A percentile compares a stretch with the other conserved stretches of the same genome.
Conservation (phyloP, 2,329 filamentous ascomycete species). For the Exophiala viscosa region DNA sequence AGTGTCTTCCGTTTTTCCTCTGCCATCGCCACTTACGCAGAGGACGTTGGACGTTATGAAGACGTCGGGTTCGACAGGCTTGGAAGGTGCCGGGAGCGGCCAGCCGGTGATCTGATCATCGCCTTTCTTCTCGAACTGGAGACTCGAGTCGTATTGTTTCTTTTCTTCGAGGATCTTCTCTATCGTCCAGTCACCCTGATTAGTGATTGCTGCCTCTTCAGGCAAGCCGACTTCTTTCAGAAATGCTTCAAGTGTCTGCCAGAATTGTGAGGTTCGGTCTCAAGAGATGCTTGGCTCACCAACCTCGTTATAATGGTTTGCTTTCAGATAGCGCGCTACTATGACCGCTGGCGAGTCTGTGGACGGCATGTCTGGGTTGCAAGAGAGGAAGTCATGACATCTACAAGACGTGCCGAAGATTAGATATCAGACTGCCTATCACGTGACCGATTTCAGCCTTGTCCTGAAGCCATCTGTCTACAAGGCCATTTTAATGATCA, state of each 20-base stretch:
- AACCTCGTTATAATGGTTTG: slow-evolving; percentile 39
- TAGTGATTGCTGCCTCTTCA: slow-evolving; percentile 44
- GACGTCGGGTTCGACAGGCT: slow-evolving; percentile 21
- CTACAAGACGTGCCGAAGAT: not conserved
- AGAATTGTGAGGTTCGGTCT: not conserved
- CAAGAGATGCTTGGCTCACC: not conserved
- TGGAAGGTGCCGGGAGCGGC: slow-evolving; percentile 38
- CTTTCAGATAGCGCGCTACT: slow-evolving; percentile 43
- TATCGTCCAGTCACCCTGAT: slow-evolving; percentile 49
- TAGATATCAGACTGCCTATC: not conserved
- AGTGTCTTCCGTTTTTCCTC: slow-evolving; percentile 1
- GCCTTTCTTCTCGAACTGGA: slow-evolving; percentile 55
- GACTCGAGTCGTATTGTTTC: slow-evolving; percentile 53
- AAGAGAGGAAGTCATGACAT: not conserved
- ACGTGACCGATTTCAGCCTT: not conserved
- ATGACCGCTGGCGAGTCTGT: slow-evolving; percentile 31
- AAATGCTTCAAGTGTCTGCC: slow-evolving; percentile 56
- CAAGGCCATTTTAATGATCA: too few species aligned
- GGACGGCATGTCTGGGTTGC: slow-evolving; percentile 23
- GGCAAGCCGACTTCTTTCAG: slow-evolving; percentile 55
- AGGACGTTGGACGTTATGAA: slow-evolving; percentile 28
- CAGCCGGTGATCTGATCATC: slow-evolving; percentile 43
- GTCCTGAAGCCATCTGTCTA: too few species aligned
- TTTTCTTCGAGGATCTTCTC: slow-evolving; percentile 61
- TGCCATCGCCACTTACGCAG: slow-evolving; percentile 17